Base-by-base conservation (phyloP, 345 rosid genomes). In the Salix arbutifolia region DNA sequence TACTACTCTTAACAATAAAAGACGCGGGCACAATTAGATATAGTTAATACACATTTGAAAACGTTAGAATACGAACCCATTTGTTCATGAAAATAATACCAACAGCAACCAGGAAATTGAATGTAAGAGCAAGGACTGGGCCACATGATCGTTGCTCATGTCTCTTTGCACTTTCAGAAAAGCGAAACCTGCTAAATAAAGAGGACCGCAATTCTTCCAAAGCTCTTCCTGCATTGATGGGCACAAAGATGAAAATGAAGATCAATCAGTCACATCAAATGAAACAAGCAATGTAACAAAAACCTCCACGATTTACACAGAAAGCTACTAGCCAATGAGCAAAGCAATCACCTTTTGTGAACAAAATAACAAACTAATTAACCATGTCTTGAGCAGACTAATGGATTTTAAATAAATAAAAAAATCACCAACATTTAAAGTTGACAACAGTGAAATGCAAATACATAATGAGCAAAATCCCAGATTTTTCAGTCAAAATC, bases 41-140 rank as follows among this genome's bases (percentile, higher is more conserved):
- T 40, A 2, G 44, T 12, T 33, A 11, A 16, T 66, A 31, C n/a
- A 17, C 44, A 37, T 3, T 18, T 56, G 25, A 13, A 44, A 38
- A 60, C 26, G 6, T 35, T 17, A 30, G 67, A 66, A 21, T 17
- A 82, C 81, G 31, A 77, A 91, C 96, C 96, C 97, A 88, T 91
- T 96, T 96, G 86, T 96, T 96, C 71, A 87, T 78, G 91, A 93
- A 93, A 80, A 93, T 91, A 67, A 93, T 90, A 71, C 87, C 81
- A 68, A 91, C 87, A 9, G 95, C 98, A 78, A 93, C 90, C 8
- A 91, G 37, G 80, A 93, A 93, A 71, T 93, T 93, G 84, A 93
- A 93, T n/a, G 95, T 77, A 40, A 91, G 90, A 60, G 98, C 98
- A 81, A 84, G 80, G 31, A 85, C 73, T 17, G 95, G 97, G 53